Conservation (phyloP, 1,284 basidiomycete species). For the Uromyces viciae-fabae region DNA sequence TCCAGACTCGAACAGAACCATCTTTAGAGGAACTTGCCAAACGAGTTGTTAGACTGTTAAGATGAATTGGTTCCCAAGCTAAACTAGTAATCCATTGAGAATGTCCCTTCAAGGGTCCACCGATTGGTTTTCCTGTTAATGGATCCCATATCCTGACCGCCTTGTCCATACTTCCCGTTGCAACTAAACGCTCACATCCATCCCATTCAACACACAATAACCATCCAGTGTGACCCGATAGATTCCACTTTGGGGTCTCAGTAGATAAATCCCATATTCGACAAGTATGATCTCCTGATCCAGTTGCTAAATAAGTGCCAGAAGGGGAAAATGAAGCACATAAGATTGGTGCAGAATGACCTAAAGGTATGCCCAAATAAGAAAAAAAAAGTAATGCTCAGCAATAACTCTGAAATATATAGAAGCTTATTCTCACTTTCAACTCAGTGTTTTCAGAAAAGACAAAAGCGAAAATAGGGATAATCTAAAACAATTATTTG, state of each 20-base stretch:
- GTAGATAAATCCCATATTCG: conserved; percentile 91
- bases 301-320: conserved; percentile 82
- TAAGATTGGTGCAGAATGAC: conserved; percentile 86
- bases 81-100: conserved; percentile 96
- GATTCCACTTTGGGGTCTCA: conserved; percentile 82
- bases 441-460: neutral
- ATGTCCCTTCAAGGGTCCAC: conserved; percentile 82
- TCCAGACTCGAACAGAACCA: conserved; percentile 90
- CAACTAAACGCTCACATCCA: conserved; percentile 78
- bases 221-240: conserved; percentile 89
- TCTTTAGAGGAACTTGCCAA: conserved; percentile 95
- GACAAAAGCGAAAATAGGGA: neutral
- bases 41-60: conserved; percentile 72
- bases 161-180: conserved; percentile 86
- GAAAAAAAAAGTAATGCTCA: conserved; percentile 8
- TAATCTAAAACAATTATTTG: neutral
- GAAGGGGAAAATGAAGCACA: conserved; percentile 95
- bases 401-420: no score
- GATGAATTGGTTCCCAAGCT: conserved; percentile 91
- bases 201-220: conserved; percentile 98
- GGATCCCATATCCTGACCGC: conserved; percentile 81
- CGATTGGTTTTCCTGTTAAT: conserved; percentile 75
- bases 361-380: conserved; percentile 56
- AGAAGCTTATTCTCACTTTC: neutral
- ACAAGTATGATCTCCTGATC: conserved; percentile 88